Percentiles rank a stretch among this genome's conserved stretches.
Conservation (phyloP, 148 eudicot genomes). For the Spergularia bocconei region DNA sequence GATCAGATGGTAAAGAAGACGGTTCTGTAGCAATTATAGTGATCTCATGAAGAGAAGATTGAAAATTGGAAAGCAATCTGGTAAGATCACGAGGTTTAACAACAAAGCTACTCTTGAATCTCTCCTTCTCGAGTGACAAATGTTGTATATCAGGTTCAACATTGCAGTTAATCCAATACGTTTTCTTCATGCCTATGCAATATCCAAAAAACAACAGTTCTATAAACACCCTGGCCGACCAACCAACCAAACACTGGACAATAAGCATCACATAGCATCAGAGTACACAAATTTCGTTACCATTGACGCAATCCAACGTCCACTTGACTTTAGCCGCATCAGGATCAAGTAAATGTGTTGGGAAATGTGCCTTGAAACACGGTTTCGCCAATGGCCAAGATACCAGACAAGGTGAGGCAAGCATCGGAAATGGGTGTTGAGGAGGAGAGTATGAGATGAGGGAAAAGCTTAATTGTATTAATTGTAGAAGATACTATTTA, state of each 20-base stretch:
- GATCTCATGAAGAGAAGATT: slow-evolving; percentile 95
- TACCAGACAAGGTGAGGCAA: no score
- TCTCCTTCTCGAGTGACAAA: slow-evolving; percentile 74
- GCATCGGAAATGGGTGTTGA: no score
- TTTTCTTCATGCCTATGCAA: slow-evolving; percentile 72
- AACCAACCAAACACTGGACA: slow-evolving; percentile 1
- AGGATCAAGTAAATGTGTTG: slow-evolving; percentile 48
- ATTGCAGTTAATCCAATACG: slow-evolving; percentile 91
- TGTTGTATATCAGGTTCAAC: slow-evolving; percentile 90
- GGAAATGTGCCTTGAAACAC: no score
- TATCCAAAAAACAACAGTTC: background rate
- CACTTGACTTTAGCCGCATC: slow-evolving; percentile 88
- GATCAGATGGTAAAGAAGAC: slow-evolving; percentile 63
- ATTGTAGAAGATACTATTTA: no score
- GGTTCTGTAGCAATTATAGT: slow-evolving; percentile 87
- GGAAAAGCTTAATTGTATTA: no score
- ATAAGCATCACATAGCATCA: background rate
- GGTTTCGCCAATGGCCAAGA: no score
- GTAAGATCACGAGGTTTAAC: slow-evolving; percentile 96
- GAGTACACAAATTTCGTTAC: slow-evolving; percentile 28
- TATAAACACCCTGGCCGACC: no score
- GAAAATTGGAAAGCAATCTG: slow-evolving; percentile 87
- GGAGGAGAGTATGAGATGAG: no score
- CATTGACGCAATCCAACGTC: slow-evolving; percentile 76
- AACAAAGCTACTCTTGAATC: slow-evolving; percentile 77